Evolutionary conservation across 2,329 filamentous ascomycete species (phyloP), one percentile per base, ranked within the genome.

Genomic region (Colletotrichum destructivum): DNA sequence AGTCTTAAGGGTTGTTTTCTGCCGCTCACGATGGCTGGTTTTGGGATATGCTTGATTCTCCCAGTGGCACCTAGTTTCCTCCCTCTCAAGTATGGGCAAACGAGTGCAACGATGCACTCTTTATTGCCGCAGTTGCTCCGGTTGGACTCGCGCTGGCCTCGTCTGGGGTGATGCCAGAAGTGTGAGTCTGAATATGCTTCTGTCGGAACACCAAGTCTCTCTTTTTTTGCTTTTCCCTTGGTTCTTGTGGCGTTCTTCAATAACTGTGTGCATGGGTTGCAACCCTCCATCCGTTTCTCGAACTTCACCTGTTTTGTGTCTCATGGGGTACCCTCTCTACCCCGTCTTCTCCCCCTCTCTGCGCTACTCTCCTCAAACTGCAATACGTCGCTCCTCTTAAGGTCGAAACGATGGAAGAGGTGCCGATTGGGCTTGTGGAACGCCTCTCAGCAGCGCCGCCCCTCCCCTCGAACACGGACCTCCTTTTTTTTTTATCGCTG

Each of bases 391-490:
- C 52, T 15, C 52, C 31, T 23, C 52, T 31, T 9, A 42, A 23
- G 18, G 31, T 21, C 21, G 31, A 31, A 26, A 26, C 26, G 26
- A 26, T 26, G 40, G 56, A 18, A 15, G 23, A 46, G 18, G 18
- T 8, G 15, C 2, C 2, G 49, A 54, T 12, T 44, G 42, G 26
- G 26, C 31, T 49, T 38, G 23, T 61, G 44, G 18, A 13, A 21
- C 57, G 21, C 46, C 55, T 60, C 47, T 40, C 44, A 7, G 51
- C 61, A 62, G 26, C 26, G 3, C 68, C 66, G n/a, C n/a, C n/a
- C 68, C 66, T 67, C 68, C 61, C 21, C 26, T 40, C 13, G 15
- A 35, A 71, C 68, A 71, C 68, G 56, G 68, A 51, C 63, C 68
- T 66, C 62, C n/a, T 64, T n/a, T 40, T 38, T 38, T 16, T 26